Evolutionary conservation across 768 basidiomycete genomes (phyloP).

Genomic region (Fomitopsis pulvina): DNA sequence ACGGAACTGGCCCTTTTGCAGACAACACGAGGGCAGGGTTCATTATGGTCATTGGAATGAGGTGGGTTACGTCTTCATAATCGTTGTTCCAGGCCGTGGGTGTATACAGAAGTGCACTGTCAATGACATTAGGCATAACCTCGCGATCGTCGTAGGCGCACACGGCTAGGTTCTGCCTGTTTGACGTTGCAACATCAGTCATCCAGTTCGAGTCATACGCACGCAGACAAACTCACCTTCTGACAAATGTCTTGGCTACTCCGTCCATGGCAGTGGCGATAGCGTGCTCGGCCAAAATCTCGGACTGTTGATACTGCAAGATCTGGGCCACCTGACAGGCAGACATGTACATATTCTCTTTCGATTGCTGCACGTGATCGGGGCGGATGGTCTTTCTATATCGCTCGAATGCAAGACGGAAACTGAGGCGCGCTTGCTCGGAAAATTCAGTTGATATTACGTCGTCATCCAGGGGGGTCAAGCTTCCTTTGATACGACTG

Average conservation of each 20-base stretch:
- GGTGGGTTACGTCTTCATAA: background rate
- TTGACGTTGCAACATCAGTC: too few relatives aligned
- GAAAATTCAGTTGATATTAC: too few relatives aligned
- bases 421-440: too few relatives aligned
- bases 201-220: too few relatives aligned
- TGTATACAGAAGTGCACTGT: background rate
- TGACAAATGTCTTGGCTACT: background rate
- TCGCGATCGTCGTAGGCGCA: too few relatives aligned
- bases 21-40: background rate
- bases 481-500: too few relatives aligned
- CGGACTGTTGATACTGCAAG: background rate
- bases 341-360: background rate
- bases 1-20: background rate
- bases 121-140: too few relatives aligned
- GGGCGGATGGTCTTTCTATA: too few relatives aligned
- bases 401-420: too few relatives aligned
- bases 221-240: background rate
- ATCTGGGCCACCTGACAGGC: background rate
- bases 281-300: background rate
- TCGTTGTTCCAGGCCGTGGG: background rate
- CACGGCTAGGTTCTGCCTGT: background rate
- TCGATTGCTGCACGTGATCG: too few relatives aligned
- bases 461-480: too few relatives aligned
- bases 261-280: background rate
- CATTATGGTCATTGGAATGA: background rate